Evolutionary conservation across 805 yeast species (phyloP).

Genomic region (Starmerella apis): DNA sequence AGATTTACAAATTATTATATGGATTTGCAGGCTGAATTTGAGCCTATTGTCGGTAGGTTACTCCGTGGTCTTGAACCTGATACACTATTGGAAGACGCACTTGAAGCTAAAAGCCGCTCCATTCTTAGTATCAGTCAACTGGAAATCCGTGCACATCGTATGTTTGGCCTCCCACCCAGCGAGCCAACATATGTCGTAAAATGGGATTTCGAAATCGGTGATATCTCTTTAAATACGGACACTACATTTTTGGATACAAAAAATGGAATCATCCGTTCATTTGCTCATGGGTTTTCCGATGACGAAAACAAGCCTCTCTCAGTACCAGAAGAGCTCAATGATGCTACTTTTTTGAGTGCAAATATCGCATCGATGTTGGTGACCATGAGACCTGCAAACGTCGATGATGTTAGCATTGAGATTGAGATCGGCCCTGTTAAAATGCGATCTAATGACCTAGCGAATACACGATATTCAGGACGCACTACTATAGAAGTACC

Average conservation of each 20-base stretch:
- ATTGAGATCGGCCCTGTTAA: conserved; percentile 26
- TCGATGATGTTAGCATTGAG: conserved; percentile 18
- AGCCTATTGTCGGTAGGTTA: conserved; percentile 42
- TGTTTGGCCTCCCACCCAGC: conserved; percentile 84
- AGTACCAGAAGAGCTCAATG: conserved; percentile 48
- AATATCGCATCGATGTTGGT: conserved; percentile 35
- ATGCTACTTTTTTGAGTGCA: conserved; percentile 57
- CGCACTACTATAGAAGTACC: conserved; percentile 45
- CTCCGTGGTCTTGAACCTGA: conserved; percentile 15
- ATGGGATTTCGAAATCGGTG: conserved; percentile 75
- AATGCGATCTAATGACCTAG: conserved; percentile 54
- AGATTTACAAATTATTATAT: conserved; percentile 84
- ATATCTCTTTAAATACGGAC: conserved; percentile 43
- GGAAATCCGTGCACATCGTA: conserved; percentile 69
- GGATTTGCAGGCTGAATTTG: conserved; percentile 66
- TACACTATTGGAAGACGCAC: conserved; percentile 14
- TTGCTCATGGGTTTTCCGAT: conserved; percentile 59
- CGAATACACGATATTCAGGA: conserved; percentile 53
- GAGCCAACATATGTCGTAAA: conserved; percentile 83
- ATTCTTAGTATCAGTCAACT: conserved; percentile 46
- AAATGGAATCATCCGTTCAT: conserved; percentile 36
- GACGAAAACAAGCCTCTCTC: conserved; percentile 62
- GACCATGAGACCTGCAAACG: conserved; percentile 6
- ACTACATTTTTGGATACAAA: conserved; percentile 37
- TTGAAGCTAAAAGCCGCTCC: conserved; percentile 7